phyloP scores from a whole-genome alignment of 2,329 filamentous ascomycete species.

The Exophiala phaeomuriformis region DNA sequence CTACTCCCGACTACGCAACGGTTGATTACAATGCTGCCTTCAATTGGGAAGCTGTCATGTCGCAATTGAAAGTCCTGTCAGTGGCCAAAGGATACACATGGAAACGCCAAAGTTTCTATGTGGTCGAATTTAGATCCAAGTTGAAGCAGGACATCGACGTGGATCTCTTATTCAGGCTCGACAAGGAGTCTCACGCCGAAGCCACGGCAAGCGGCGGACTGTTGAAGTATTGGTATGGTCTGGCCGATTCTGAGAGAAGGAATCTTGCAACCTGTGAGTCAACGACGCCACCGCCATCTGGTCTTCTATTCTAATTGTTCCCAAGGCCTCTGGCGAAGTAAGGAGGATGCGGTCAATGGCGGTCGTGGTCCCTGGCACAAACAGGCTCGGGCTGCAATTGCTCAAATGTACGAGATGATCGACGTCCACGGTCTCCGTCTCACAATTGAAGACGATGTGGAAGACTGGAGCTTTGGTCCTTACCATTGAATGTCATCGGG shows the following conservation, averaged over 20 bases:
- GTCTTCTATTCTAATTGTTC: slow-evolving; percentile 18
- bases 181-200: slow-evolving; percentile 72
- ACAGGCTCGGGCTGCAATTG: slow-evolving; percentile 45
- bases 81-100: slow-evolving; percentile 46
- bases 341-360: slow-evolving; percentile 54
- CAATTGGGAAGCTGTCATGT: slow-evolving; percentile 64
- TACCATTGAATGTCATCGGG: not conserved
- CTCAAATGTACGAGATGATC: slow-evolving; percentile 52
- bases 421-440: slow-evolving; percentile 59
- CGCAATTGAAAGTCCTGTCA: slow-evolving; percentile 49
- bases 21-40: slow-evolving; percentile 65
- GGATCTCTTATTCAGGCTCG: slow-evolving; percentile 61
- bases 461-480: slow-evolving; percentile 45
- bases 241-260: slow-evolving; percentile 58
- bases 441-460: slow-evolving; percentile 58
- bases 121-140: slow-evolving; percentile 73
- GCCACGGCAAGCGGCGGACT: slow-evolving; percentile 72
- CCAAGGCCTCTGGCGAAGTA: slow-evolving; percentile 58
- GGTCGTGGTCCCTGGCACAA: slow-evolving; percentile 52
- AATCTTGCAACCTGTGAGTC: slow-evolving; percentile 74
- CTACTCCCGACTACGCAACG: slow-evolving; percentile 66
- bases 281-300: not conserved
- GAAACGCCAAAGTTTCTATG: slow-evolving; percentile 63
- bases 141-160: slow-evolving; percentile 62
- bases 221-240: slow-evolving; percentile 90